phyloP scores from a whole-genome alignment of 2,329 filamentous ascomycete species.

The Tolypocladium tropicale region DNA sequence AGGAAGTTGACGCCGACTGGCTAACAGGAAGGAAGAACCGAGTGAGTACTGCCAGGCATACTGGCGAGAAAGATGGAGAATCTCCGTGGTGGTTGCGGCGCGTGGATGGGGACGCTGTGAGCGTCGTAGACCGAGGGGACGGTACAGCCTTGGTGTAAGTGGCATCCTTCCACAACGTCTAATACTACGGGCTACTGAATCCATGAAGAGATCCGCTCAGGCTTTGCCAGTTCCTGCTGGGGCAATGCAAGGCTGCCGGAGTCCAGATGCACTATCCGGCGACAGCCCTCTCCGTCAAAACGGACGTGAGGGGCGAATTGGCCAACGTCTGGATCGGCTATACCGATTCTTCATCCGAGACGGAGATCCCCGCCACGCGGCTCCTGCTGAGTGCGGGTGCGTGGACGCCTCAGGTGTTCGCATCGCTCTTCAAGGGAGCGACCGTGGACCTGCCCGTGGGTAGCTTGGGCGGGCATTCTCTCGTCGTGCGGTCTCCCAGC shows the following conservation, averaged over 20 bases:
- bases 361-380: slow-evolving; percentile 49
- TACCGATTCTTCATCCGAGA: slow-evolving; percentile 30
- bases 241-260: slow-evolving; percentile 43
- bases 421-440: slow-evolving; percentile 50
- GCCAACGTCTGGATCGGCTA: slow-evolving; percentile 40
- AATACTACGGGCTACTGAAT: neutral
- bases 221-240: slow-evolving; percentile 56
- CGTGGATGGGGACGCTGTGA: slow-evolving; percentile 42
- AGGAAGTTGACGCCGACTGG: slow-evolving; percentile 51
- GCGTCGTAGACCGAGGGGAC: slow-evolving; percentile 49
- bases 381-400: slow-evolving; percentile 59
- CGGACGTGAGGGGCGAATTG: slow-evolving; percentile 39
- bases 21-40: slow-evolving; percentile 53
- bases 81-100: slow-evolving; percentile 22
- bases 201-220: slow-evolving; percentile 49
- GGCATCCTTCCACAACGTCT: neutral
- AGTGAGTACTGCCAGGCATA: slow-evolving; percentile 34
- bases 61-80: slow-evolving; percentile 19
- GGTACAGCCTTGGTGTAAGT: slow-evolving; percentile 56
- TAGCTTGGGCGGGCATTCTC: slow-evolving; percentile 60
- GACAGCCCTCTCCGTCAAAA: slow-evolving; percentile 39
- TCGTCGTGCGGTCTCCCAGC: slow-evolving; percentile 51
- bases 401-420: slow-evolving; percentile 61
- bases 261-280: slow-evolving; percentile 59
- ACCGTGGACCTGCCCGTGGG: slow-evolving; percentile 34